Conservation (phyloP, 345 rosid genomes). For the Cardamine resedifolia region DNA sequence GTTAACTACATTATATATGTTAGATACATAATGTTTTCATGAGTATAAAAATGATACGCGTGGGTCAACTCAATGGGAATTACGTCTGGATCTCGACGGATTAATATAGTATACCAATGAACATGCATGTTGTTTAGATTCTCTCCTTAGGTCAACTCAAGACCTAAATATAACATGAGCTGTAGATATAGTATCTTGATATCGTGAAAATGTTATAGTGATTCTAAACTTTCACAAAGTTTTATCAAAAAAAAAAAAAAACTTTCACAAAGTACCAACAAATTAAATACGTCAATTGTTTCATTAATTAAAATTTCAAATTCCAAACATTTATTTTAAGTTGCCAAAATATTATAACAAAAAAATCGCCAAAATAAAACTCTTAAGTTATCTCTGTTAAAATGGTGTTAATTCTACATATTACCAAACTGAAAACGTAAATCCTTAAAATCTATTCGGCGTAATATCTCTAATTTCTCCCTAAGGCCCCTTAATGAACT, state of each 20-base stretch:
- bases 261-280: not conserved
- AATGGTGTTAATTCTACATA: not conserved
- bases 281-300: not conserved
- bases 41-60: constrained; percentile 5
- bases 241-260: too few species aligned
- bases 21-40: not conserved
- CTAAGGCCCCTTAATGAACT: not conserved
- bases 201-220: not conserved
- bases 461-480: not conserved
- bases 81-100: constrained; percentile 29
- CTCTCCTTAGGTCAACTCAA: constrained; percentile 28
- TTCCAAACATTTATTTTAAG: not conserved
- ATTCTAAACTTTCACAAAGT: not conserved
- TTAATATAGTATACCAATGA: constrained; percentile 34
- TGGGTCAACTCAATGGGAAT: constrained; percentile 17
- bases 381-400: not conserved
- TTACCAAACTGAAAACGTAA: not conserved
- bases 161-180: constrained; percentile 9
- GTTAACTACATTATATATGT: constrained; percentile 1
- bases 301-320: not conserved
- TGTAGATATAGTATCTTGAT: not conserved
- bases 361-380: not conserved
- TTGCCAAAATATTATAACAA: not conserved
- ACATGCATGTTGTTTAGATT: constrained; percentile 29
- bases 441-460: not conserved